Evolutionary conservation across 495 filamentous ascomycete species (phyloP).

Genomic region (Penicillium bovifimosum): DNA sequence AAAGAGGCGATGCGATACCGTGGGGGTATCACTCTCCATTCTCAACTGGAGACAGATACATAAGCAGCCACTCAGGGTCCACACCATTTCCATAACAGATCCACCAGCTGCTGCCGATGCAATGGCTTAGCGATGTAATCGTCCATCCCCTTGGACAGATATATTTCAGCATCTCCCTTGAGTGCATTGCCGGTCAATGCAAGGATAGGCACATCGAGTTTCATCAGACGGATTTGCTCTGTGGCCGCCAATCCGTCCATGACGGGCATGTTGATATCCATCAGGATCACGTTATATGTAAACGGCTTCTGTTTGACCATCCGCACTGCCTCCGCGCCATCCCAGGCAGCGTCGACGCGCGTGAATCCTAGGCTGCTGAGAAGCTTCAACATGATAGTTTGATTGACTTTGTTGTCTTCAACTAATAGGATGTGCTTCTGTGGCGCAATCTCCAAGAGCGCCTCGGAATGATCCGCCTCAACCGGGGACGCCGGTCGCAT

Average conservation of each 20-base stretch:
- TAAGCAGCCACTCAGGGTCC: slow-evolving; percentile 10
- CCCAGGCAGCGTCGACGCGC: slow-evolving; percentile 46
- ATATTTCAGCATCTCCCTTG: slow-evolving; percentile 53
- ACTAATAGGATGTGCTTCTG: slow-evolving; percentile 50
- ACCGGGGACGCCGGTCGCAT: not conserved
- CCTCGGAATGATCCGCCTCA: slow-evolving; percentile 8
- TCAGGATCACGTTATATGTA: slow-evolving; percentile 50
- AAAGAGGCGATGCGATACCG: not conserved
- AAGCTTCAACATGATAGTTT: slow-evolving; percentile 57
- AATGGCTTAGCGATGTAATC: slow-evolving; percentile 59
- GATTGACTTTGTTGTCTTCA: slow-evolving; percentile 60
- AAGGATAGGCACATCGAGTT: slow-evolving; percentile 50
- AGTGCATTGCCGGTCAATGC: slow-evolving; percentile 62
- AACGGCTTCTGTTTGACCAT: slow-evolving; percentile 46
- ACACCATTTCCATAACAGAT: slow-evolving; percentile 36
- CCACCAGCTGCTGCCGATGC: slow-evolving; percentile 39
- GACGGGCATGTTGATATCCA: slow-evolving; percentile 70
- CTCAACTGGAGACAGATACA: not conserved
- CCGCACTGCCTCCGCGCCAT: slow-evolving; percentile 53
- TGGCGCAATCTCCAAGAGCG: slow-evolving; percentile 30
- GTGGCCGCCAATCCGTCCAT: slow-evolving; percentile 65
- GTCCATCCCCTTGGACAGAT: slow-evolving; percentile 57
- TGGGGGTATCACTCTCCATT: not conserved
- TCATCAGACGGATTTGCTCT: slow-evolving; percentile 51
- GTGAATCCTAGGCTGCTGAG: slow-evolving; percentile 50